Conservation (phyloP, 2,329 filamentous ascomycete species). For the Apiospora aurea region DNA sequence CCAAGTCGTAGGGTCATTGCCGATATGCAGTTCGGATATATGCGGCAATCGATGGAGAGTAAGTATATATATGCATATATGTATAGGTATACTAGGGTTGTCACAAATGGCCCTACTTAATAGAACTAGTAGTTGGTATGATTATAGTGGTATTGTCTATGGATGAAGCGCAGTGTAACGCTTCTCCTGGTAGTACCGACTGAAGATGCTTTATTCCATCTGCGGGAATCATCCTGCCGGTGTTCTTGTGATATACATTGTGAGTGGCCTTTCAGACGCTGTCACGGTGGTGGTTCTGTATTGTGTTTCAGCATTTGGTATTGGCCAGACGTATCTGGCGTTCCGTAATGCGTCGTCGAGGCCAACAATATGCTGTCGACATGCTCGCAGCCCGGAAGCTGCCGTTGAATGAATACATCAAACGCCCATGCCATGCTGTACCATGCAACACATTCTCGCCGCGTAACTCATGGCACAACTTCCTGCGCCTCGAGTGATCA, state of each 20-base stretch:
- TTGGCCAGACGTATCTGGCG: background rate
- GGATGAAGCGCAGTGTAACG: background rate
- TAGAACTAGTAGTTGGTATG: background rate
- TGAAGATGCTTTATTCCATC: background rate
- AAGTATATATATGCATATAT: background rate
- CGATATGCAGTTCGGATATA: background rate
- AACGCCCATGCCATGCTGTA: slow-evolving; percentile 7
- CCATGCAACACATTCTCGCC: background rate
- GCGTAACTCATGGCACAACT: background rate
- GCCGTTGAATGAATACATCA: background rate
- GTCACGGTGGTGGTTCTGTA: background rate
- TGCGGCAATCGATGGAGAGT: background rate
- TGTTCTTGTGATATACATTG: background rate
- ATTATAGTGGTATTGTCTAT: background rate
- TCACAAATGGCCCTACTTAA: no score
- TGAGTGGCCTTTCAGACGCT: background rate
- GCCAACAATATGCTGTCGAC: background rate
- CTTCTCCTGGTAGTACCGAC: background rate
- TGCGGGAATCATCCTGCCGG: background rate
- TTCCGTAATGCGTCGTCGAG: background rate
- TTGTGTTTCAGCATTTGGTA: background rate
- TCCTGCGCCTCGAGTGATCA: background rate
- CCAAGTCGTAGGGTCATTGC: slow-evolving; percentile 16
- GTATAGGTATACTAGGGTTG: background rate
- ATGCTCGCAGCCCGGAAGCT: background rate